Evolutionary conservation across 2,329 filamentous ascomycete genomes (phyloP).

Genomic region (Colletotrichum sp.): DNA sequence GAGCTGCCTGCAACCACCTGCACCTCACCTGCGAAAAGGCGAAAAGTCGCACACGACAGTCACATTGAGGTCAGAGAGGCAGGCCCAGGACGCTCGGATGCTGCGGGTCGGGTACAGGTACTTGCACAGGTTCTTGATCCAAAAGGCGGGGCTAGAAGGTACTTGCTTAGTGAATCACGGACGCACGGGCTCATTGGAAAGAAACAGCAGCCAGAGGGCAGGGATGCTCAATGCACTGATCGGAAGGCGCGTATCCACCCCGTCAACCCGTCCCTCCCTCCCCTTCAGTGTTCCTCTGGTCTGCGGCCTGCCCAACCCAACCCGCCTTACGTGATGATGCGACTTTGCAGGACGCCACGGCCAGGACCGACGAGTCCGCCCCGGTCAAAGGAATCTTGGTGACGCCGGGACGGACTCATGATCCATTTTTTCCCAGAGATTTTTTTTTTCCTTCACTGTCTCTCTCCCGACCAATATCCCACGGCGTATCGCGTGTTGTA

Average conservation of each 20-base stretch:
- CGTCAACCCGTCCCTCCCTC: background rate
- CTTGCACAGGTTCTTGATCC: background rate
- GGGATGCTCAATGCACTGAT: background rate
- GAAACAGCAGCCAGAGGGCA: background rate
- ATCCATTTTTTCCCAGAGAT: slow-evolving; percentile 1
- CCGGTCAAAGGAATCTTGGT: background rate
- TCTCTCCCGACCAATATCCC: background rate
- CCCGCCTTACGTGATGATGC: slow-evolving; percentile 21
- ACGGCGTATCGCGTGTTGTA: background rate
- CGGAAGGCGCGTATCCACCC: background rate
- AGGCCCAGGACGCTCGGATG: slow-evolving; percentile 5
- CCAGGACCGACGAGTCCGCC: background rate
- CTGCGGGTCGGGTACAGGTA: slow-evolving; percentile 17
- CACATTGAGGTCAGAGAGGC: background rate
- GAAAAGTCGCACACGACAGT: slow-evolving; percentile 2
- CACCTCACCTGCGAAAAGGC: background rate
- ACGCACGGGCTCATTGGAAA: background rate
- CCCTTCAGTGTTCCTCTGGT: background rate
- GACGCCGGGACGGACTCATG: slow-evolving; percentile 3
- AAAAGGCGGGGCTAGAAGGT: background rate
- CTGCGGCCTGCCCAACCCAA: background rate
- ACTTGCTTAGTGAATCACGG: background rate
- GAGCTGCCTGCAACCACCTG: background rate
- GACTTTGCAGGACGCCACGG: background rate
- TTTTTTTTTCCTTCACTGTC: background rate